Evolutionary conservation across 2,329 filamentous ascomycete species (phyloP), one percentile per base, ranked within the genome.

Genomic region (Penicillium sp.): DNA sequence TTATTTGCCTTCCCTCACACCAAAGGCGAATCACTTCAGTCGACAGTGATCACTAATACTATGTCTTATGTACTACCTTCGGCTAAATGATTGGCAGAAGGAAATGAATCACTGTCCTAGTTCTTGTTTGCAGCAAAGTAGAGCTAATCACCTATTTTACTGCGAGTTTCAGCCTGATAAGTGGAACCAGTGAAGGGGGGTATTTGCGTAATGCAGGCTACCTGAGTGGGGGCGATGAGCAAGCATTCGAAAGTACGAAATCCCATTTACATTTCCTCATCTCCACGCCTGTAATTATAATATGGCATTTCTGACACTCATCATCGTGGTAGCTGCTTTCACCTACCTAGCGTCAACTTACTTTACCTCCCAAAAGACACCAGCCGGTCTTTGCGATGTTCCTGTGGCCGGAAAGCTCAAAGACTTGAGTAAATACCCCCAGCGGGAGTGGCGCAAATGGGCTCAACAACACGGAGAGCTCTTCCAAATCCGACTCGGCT

Each of bases 391-490:
- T 35, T 13, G 14, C 6, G 4, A 35, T 35, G 33, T 35, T 16
- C 33, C 33, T 10, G 33, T 35, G 6, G 33, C 14, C 14, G 33
- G 33, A 16, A 35, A 5, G 6, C 5, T 16, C 4, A 35, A 35
- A 4, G 33, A 35, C 6, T 35, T 35, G 5, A 16, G 33, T 16
- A 16, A 35, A n/a, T 35, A n/a, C 33, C 33, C 33, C 4, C 33
- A 35, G 14, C 33, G 14, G 33, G 13, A 35, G 33, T 35, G 33
- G 33, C 33, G 33, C 13, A 16, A n/a, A 52, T 56, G 54, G 54
- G 54, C 54, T 7, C 45, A 16, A 9, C 27, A 56, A 14, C 44
- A 49, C 22, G 49, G 54, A 14, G 54, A 56, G 9, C 8, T 56
- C 13, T 56, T 43, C 29, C 31, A 42, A 8, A 22, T 56, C 27